phyloP scores from a whole-genome alignment of 257 asterid species.

The Solanum peruvianum region DNA sequence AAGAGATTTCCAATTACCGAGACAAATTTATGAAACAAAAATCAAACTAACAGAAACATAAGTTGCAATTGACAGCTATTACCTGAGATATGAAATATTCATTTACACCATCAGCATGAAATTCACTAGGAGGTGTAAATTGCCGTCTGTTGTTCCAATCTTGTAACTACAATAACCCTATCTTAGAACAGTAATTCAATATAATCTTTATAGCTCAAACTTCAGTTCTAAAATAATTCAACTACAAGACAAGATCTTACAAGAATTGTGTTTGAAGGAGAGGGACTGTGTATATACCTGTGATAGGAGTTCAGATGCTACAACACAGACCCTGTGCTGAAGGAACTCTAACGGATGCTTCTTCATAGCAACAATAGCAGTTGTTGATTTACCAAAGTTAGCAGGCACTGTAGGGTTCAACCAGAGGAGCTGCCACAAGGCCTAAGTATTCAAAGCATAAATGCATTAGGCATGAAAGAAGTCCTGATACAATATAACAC shows the following conservation, averaged over 20 bases:
- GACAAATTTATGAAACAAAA: constrained; percentile 1
- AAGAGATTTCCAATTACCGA: constrained; percentile 5
- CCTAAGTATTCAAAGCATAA: constrained; percentile 31
- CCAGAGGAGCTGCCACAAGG: constrained; percentile 96
- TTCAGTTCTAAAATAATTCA: neutral
- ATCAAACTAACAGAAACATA: neutral
- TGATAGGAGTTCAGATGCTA: constrained; percentile 90
- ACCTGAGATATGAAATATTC: constrained; percentile 85
- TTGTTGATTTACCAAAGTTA: constrained; percentile 36
- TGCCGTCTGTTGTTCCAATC: constrained; percentile 96
- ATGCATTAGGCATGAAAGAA: neutral
- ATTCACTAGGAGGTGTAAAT: constrained; percentile 77
- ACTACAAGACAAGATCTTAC: neutral
- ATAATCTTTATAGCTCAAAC: neutral
- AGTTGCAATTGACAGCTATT: constrained; percentile 4
- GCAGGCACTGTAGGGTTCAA: constrained; percentile 56
- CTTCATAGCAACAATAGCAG: constrained; percentile 43
- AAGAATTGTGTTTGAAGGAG: neutral
- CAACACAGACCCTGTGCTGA: constrained; percentile 74
- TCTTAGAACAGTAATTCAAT: neutral
- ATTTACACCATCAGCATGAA: constrained; percentile 91
- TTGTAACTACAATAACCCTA: constrained; percentile 52
- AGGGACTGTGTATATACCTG: constrained; percentile 40
- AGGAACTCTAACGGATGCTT: constrained; percentile 69
- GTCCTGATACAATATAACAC: neutral